Conservation (phyloP, 23 red algal species). For the Chondrus crispus region DNA sequence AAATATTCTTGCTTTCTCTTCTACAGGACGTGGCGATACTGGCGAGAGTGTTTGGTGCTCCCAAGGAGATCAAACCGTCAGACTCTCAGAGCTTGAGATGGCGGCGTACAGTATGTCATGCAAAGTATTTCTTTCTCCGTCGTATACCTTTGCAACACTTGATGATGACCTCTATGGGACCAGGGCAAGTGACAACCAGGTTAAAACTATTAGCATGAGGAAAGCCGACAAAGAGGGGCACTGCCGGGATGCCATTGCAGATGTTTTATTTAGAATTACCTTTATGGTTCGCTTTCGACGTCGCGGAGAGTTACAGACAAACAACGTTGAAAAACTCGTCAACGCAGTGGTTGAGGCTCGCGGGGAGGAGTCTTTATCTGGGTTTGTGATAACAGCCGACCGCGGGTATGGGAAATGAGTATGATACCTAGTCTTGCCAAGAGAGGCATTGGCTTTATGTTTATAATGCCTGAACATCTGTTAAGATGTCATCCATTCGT, state of each 20-base stretch:
- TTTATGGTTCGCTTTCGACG: background rate
- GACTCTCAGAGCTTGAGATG: background rate
- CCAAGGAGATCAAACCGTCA: background rate
- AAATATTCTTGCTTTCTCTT: background rate
- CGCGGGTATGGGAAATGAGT: background rate
- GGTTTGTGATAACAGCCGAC: background rate
- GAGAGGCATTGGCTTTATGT: background rate
- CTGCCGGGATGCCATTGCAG: background rate
- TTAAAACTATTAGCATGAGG: background rate
- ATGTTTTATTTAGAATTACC: background rate
- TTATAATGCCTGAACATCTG: background rate
- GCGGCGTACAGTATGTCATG: background rate
- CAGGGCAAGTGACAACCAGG: background rate
- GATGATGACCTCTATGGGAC: conserved; percentile 1
- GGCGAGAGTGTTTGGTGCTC: background rate
- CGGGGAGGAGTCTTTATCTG: background rate
- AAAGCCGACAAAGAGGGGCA: background rate
- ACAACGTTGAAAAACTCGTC: background rate
- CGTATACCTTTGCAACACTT: background rate
- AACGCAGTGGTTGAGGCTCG: background rate
- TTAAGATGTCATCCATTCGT: background rate
- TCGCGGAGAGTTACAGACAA: background rate
- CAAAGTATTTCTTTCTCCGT: background rate
- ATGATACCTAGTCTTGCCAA: background rate
- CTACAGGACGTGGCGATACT: background rate